Conservation (phyloP, 805 yeast species). For the Barnettozyma siamensis region DNA sequence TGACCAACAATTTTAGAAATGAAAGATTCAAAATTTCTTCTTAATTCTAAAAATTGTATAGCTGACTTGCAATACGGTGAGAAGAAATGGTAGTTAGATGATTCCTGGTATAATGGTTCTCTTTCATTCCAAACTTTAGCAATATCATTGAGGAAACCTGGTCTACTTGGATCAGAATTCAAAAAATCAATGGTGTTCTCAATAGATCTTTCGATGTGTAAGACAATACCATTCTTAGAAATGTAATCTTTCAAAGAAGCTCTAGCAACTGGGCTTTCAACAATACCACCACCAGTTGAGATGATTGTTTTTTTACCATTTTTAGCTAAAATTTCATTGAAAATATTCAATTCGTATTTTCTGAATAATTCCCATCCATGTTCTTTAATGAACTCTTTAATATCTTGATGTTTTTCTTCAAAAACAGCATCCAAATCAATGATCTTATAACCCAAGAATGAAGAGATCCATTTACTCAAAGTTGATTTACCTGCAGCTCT, state of each 20-base stretch:
- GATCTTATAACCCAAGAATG: conserved; percentile 56
- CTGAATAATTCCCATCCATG: conserved; percentile 91
- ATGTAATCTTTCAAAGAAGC: conserved; percentile 50
- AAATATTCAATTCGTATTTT: conserved; percentile 50
- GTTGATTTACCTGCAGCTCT: conserved; percentile 96
- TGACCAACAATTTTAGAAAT: conserved; percentile 59
- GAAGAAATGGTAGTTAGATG: conserved; percentile 72
- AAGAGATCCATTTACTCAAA: conserved; percentile 73
- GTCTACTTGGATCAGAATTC: conserved; percentile 75
- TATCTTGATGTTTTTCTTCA: conserved; percentile 46
- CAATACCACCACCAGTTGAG: conserved; percentile 96
- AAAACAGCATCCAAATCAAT: conserved; percentile 74
- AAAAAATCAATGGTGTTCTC: conserved; percentile 73
- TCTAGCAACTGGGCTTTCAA: conserved; percentile 70
- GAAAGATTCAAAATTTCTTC: conserved; percentile 52
- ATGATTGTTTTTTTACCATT: conserved; percentile 50
- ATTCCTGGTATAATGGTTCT: conserved; percentile 69
- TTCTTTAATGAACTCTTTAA: conserved; percentile 54
- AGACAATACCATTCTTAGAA: conserved; percentile 57
- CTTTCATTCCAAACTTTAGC: conserved; percentile 80
- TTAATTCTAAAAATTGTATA: conserved; percentile 49
- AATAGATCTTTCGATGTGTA: conserved; percentile 86
- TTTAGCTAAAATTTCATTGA: conserved; percentile 40
- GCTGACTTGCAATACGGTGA: conserved; percentile 63
- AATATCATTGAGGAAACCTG: conserved; percentile 79